Conservation (phyloP, 2,329 filamentous ascomycete species). For the Hymenoscyphus albidus region DNA sequence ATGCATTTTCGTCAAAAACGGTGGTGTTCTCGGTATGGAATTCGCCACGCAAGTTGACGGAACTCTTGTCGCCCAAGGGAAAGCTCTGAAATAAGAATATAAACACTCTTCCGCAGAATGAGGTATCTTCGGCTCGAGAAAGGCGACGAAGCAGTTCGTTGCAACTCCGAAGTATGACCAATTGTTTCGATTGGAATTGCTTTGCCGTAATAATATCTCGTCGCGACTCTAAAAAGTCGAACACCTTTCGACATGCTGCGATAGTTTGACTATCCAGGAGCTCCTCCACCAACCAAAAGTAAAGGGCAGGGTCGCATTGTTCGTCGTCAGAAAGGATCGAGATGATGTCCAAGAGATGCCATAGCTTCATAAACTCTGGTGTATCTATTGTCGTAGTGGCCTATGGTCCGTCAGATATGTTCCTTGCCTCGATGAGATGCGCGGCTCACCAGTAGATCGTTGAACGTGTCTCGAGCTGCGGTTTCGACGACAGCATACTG, state of each 20-base stretch:
- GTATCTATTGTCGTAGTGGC: conserved; percentile 72
- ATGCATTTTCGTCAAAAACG: conserved; percentile 62
- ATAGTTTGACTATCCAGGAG: conserved; percentile 95
- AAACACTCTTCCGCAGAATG: conserved; percentile 95
- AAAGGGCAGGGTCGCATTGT: conserved; percentile 71
- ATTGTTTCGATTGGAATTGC: conserved; percentile 76
- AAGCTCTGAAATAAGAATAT: conserved; percentile 99
- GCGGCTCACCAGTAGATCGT: conserved; percentile 66
- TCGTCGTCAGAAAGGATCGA: conserved; percentile 80
- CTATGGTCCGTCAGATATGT: conserved; percentile 45
- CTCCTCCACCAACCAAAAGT: conserved; percentile 91
- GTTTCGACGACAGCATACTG: conserved; percentile 76
- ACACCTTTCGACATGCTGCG: conserved; percentile 82
- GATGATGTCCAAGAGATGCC: conserved; percentile 93
- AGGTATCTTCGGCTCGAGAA: conserved; percentile 93
- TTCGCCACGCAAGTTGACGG: conserved; percentile 91
- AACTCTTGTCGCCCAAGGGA: conserved; percentile 92
- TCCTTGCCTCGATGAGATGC: conserved; percentile 26
- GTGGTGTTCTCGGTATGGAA: conserved; percentile 96
- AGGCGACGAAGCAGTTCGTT: conserved; percentile 91
- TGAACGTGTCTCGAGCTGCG: conserved; percentile 77
- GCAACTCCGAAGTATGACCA: conserved; percentile 88
- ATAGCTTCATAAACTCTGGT: conserved; percentile 75
- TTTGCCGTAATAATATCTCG: conserved; percentile 80
- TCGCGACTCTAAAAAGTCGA: conserved; percentile 92